phyloP scores from a whole-genome alignment of 768 basidiomycete species.

The Suillus paluster region DNA sequence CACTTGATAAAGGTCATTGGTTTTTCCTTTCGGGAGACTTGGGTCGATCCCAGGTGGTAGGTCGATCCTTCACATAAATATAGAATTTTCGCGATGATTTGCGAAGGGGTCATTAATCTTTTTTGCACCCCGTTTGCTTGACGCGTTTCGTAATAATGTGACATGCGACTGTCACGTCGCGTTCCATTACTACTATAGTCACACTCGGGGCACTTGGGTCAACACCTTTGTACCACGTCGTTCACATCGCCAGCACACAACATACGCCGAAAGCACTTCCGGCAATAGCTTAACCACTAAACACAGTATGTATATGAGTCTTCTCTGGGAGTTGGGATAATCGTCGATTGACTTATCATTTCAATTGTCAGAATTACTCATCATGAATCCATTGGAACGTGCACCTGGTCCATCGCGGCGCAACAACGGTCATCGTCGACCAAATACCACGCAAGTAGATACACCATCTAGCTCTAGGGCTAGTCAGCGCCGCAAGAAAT shows the following conservation, averaged over 20 bases:
- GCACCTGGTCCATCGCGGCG: conserved; percentile 24
- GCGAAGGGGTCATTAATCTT: background rate
- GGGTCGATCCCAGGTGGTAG: background rate
- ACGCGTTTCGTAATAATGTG: too few relatives aligned
- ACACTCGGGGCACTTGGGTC: background rate
- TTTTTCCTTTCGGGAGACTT: background rate
- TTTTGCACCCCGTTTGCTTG: too few relatives aligned
- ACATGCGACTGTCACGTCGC: conserved; percentile 9
- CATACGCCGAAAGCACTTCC: background rate
- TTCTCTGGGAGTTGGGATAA: background rate
- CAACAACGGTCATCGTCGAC: conserved; percentile 29
- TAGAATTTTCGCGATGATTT: background rate
- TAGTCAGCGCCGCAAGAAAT: conserved; percentile 35
- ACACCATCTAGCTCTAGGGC: conserved; percentile 14
- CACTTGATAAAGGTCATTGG: background rate
- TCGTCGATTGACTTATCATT: background rate
- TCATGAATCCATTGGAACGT: conserved; percentile 21
- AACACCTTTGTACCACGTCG: conserved; percentile 6
- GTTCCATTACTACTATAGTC: background rate
- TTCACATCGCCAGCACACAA: background rate
- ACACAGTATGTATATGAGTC: background rate
- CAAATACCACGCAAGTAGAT: conserved; percentile 4
- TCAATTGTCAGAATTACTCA: background rate
- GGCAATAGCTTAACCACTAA: background rate
- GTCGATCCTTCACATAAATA: background rate